These are phyloP conservation scores for Kodamaea derodonti DNA, from an alignment of 1,139 yeast species.

Conservation along the genomic window DNA sequence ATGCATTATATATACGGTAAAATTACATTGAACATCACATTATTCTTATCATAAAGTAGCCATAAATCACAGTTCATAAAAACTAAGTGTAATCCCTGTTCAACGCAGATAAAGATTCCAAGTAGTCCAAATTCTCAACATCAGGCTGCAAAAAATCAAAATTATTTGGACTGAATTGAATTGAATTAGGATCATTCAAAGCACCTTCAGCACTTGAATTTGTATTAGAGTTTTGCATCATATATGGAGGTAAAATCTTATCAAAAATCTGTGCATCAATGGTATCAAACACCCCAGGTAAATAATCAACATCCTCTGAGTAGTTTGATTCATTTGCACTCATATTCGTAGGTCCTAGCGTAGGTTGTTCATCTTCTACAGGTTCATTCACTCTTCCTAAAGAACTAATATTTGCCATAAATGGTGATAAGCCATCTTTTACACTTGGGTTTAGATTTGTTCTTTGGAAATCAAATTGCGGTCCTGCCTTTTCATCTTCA, in stretches of 20 bases:
- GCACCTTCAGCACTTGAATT: background rate
- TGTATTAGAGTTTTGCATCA: slow-evolving; percentile 43
- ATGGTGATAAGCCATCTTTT: slow-evolving; percentile 3
- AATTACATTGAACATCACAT: too few relatives aligned
- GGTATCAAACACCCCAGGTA: slow-evolving; percentile 81
- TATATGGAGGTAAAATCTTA: slow-evolving; percentile 76
- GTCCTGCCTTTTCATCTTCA: background rate
- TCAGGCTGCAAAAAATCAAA: slow-evolving; percentile 19
- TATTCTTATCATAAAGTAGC: too few relatives aligned
- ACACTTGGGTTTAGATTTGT: slow-evolving; percentile 1
- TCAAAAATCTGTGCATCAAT: slow-evolving; percentile 84
- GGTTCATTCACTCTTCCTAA: background rate
- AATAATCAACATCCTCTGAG: slow-evolving; percentile 32
- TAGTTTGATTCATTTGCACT: slow-evolving; percentile 5
- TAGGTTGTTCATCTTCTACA: background rate
- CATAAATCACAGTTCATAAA: too few relatives aligned
- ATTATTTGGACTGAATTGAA: slow-evolving; percentile 9
- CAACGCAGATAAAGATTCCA: slow-evolving; percentile 11
- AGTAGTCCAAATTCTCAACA: slow-evolving; percentile 10
- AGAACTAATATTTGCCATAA: slow-evolving; percentile 4
- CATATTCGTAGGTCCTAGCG: background rate
- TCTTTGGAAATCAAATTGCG: slow-evolving; percentile 1
- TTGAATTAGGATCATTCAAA: too few relatives aligned
- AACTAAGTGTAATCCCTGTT: background rate
- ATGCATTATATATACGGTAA: too few relatives aligned